Percentiles rank a stretch among this genome's conserved stretches.
These are phyloP conservation scores for Pleurotus giganteus DNA, from an alignment of 768 basidiomycete genomes.

Conservation along the genomic window DNA sequence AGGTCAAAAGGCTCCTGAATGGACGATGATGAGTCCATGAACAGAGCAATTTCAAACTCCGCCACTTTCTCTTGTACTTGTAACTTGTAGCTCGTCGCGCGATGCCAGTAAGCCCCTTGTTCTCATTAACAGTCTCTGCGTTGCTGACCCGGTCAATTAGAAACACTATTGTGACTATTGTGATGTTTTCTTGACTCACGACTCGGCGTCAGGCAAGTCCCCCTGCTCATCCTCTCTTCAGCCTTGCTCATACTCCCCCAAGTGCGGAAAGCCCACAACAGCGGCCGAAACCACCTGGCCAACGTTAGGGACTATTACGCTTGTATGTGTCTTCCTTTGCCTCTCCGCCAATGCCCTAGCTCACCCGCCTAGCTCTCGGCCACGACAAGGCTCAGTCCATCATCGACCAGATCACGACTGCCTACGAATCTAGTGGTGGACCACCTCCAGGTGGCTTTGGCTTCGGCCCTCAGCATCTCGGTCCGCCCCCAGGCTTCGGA, in stretches of 20 bases:
- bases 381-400: constrained; percentile 98
- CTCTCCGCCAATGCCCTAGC: constrained; percentile 13
- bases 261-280: constrained; percentile 99
- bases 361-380: constrained; percentile 56
- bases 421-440: constrained; percentile 84
- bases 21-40: constrained; percentile 69
- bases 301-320: constrained; percentile 98
- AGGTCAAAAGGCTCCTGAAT: constrained; percentile 98
- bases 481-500: constrained; percentile 47
- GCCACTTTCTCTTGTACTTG: constrained; percentile 17
- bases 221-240: constrained; percentile 10
- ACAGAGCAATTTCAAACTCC: constrained; percentile 26
- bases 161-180: constrained; percentile 96
- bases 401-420: constrained; percentile 96
- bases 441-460: constrained; percentile 88
- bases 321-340: constrained; percentile 45
- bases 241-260: constrained; percentile 8
- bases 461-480: constrained; percentile 80
- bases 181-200: constrained; percentile 92
- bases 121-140: constrained; percentile 5
- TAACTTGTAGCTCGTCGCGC: constrained; percentile 20
- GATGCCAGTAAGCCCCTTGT: constrained; percentile 61
- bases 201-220: constrained; percentile 80
- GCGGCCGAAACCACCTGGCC: constrained; percentile 92
- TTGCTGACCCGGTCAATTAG: constrained; percentile 32